Base-by-base conservation (phyloP, 192 early-diverging fungal genomes). In the Podila minutissima region DNA sequence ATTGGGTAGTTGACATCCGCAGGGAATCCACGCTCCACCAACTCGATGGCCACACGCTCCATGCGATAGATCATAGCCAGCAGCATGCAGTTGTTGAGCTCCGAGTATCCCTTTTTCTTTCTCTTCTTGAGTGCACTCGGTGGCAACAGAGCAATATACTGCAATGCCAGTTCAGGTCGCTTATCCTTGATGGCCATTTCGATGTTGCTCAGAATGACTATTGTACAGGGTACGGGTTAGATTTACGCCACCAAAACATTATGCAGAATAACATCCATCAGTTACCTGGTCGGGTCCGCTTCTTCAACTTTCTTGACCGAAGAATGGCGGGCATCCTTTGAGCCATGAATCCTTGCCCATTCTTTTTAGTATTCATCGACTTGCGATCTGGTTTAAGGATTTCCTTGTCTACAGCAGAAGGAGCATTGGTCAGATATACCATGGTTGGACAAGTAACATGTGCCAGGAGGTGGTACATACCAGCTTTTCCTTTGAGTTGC, bases 131-230 rank as follows among this genome's bases (percentile, higher is more conserved):
- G 41, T 1, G 83, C 65, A 41, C 67, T 82, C 29, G 64, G 63
- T 3, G 83, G 74, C 29, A 85, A 49, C 11, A 82, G 28, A 55
- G 65, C 70, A 48, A 85, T 81, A 15, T 76, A 82, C 46, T 69
- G 65, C 46, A 85, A 38, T 15, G 83, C 83, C 71, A 82, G 19
- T 22, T 81, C 78, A 31, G 74, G 67, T 41, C 72, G 82, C 53
- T 82, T 75, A 58, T 85, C 83, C n/a, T 74, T 64, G 49, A 85
- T 85, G 15, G 83, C 74, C 69, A 85, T 64, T 26, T 67, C 74
- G n/a, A 85, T 69, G 35, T 85, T 85, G 26, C 82, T 74, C 55
- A 85, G 58, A 10, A 85, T 77, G 8, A 85, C 83, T 85, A 55
- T 4, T 32, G 15, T 46, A 17, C 8, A 17, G 41, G 41, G 41